Percentiles rank a stretch among this genome's conserved stretches.
These are phyloP conservation scores for Asterella californica DNA, from an alignment of 225 moss, liverwort and hornwort genomes.

Conservation along the genomic window DNA sequence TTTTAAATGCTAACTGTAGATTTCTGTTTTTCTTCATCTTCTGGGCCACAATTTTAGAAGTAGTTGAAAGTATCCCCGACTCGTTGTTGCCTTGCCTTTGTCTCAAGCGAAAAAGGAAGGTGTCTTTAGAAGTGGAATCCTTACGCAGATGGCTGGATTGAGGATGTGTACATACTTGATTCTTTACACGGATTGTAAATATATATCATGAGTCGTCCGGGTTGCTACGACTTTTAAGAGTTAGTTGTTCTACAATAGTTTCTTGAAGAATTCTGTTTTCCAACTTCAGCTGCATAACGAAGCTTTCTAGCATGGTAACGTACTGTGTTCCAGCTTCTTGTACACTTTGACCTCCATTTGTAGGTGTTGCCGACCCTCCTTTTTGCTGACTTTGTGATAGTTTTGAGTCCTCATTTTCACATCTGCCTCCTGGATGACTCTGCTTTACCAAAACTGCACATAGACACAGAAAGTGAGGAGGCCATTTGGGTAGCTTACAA, in stretches of 20 bases:
- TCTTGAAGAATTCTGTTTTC: conserved; percentile 22
- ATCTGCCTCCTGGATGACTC: background rate
- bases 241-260: background rate
- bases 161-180: background rate
- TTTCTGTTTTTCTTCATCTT: background rate
- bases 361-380: background rate
- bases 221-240: background rate
- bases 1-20: background rate
- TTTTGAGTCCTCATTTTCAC: background rate
- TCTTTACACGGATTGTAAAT: too few species aligned
- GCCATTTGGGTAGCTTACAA: background rate
- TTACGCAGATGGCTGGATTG: background rate
- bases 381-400: background rate
- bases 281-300: conserved; percentile 20
- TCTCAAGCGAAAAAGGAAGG: background rate
- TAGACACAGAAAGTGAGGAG: background rate
- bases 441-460: background rate
- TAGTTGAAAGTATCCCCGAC: background rate
- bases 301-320: conserved; percentile 23
- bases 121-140: background rate
- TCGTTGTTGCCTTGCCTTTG: background rate
- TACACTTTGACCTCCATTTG: background rate
- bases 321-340: conserved; percentile 6
- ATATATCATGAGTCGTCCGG: background rate
- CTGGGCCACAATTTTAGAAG: background rate